These are phyloP conservation scores for Fraxinus angustifolia DNA, from an alignment of 305 asterid species.

Conservation along the genomic window DNA sequence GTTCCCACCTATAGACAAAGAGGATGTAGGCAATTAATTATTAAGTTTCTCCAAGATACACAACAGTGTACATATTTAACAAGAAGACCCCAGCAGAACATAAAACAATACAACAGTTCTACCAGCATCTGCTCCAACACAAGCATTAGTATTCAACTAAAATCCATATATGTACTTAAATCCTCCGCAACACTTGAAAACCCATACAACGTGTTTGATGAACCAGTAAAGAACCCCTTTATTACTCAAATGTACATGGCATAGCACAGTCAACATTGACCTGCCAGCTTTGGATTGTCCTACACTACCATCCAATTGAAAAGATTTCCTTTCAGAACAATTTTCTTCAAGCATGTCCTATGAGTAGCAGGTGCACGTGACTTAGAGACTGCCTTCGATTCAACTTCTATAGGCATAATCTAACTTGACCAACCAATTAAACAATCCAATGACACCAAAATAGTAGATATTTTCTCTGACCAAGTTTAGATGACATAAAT, in stretches of 20 bases:
- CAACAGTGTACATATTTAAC: conserved; percentile 4
- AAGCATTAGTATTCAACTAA: not conserved
- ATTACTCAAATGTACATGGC: not conserved
- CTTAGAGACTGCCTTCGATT: not conserved
- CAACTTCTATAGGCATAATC: not conserved
- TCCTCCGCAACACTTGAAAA: not conserved
- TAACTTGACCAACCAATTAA: not conserved
- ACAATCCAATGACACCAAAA: not conserved
- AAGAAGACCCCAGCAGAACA: conserved; percentile 1
- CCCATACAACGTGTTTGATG: not conserved
- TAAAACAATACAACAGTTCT: conserved; percentile 2
- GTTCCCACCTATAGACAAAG: conserved; percentile 78
- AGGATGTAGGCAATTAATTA: not conserved
- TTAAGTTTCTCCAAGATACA: not conserved
- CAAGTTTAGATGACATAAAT: not conserved
- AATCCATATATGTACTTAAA: not conserved
- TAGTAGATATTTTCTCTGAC: not conserved
- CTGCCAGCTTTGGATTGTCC: not conserved
- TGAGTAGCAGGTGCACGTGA: not conserved
- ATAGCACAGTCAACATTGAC: not conserved
- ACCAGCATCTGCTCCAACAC: conserved; percentile 1
- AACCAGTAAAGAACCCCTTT: not conserved
- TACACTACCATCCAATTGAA: not conserved
- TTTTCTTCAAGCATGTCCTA: not conserved
- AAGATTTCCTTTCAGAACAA: not conserved